Evolutionary conservation across 164 flowering plant species (phyloP), one percentile per base, ranked within the genome.

Genomic region (Amborella trichopoda): DNA sequence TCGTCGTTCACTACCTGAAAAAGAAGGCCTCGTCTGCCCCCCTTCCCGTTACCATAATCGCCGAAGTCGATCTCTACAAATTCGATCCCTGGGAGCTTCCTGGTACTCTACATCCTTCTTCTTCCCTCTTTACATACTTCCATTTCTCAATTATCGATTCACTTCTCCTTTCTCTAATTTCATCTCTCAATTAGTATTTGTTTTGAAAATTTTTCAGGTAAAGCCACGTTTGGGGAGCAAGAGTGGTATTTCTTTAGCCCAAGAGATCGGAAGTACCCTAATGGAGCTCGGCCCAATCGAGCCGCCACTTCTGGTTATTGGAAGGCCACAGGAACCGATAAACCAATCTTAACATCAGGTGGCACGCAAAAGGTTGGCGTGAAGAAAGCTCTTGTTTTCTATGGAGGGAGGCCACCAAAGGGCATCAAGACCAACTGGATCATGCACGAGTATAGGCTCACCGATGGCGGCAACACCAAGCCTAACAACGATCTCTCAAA

Each of bases 301-400:
- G 96, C 94, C 3, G 94, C 96, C 5, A 80, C 83, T 0, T 81
- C 96, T 0, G 96, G 96, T 20, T 88, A 83, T 40, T 88, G 96
- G 96, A 88, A 88, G 61, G 96, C 96, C 0, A 88, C 96, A 1
- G 96, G 96, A n/a, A 88, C 96, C 0, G 96, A 88, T 41, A 88
- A 81, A 65, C 89, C 97, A 6, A 78, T 88, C 25, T 23, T 81
- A 40, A 57, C 76, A 6, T 66, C 80, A 0, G 82, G 76, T 0
- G 86, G 94, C 23, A 68, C 68, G 17, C 86, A 80, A 43, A 81
- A 78, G 51, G 75, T 83, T 18, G 96, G 96, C 1, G 94, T 88
- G 17, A 88, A 83, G 66, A 88, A 88, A 53, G 91, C 96, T 0
- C 76, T 88, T 4, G 96, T 88, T 3, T 88, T 88, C 58, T 88